Base-by-base conservation (phyloP, 2,329 filamentous ascomycete species). In the Nemania sp. region DNA sequence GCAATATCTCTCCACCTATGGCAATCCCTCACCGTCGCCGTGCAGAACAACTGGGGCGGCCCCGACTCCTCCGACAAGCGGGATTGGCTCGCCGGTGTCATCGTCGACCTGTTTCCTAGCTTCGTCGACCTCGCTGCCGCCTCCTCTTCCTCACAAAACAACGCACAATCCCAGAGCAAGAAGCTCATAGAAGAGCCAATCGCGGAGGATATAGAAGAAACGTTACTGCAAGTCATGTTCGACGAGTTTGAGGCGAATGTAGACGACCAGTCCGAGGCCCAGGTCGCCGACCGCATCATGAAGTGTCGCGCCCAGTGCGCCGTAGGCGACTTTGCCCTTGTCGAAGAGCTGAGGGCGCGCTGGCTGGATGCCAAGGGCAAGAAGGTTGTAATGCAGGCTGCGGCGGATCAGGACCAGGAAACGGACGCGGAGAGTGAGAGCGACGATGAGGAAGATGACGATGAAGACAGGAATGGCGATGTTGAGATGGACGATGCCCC, bases 191-290 rank as follows among this genome's bases (percentile, higher is more conserved):
- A 84, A 22, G 86, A 89, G 73, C 85, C 92, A 11, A 92, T 97
- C 73, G 83, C 87, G 20, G 89, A 91, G 71, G 93, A 98, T 74
- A 84, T 98, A 51, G 95, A 98, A 83, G 87, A 91, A 47, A 89
- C 97, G 59, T 84, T 98, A 55, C 84, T 97, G 54, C 93, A 98
- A 76, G 90, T 97, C 69, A 96, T 98, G 91, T 87, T 92, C 70
- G 96, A 98, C 82, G 96, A 99, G 81, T 99, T 98, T 77, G 94
- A 97, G 76, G 92, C 96, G 63, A 91, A 93, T 64, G 88, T 98
- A 29, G 96, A 98, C 76, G 96, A 99, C 79, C 94, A 94, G 74
- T 95, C 91, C 55, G 92, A 90, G 38, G 89, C 87, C 61, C 87
- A 90, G 64, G 88, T 97, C 6, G 94, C 94, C 10, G 83, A 85